Percentiles rank a stretch among this genome's conserved stretches.
Conservation (phyloP, 108 stramenopile genomes). For the Skeletonema menzelii region DNA sequence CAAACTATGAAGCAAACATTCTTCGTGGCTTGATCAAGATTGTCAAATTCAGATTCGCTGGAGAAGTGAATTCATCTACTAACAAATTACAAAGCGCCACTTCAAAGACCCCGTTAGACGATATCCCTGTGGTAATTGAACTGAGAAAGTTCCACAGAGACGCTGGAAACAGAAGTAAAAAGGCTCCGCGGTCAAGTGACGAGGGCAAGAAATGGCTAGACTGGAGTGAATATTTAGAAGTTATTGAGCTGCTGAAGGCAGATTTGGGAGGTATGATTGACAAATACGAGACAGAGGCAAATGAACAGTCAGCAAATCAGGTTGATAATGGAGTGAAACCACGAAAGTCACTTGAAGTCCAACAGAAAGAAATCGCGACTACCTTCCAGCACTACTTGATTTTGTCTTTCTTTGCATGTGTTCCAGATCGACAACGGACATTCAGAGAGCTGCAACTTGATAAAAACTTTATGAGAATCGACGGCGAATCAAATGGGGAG, state of each 20-base stretch:
- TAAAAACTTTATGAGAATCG: constrained; percentile 52
- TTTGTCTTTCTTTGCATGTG: constrained; percentile 72
- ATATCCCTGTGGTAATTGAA: constrained; percentile 74
- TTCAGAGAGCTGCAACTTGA: constrained; percentile 82
- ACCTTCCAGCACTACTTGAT: constrained; percentile 76
- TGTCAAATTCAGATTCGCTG: constrained; percentile 74
- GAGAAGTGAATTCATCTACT: constrained; percentile 27
- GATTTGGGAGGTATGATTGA: constrained; percentile 50
- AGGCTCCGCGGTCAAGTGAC: constrained; percentile 71
- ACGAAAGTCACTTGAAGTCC: constrained; percentile 17
- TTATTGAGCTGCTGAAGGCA: constrained; percentile 57
- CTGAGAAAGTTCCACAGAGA: constrained; percentile 77
- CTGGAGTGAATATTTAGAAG: constrained; percentile 74
- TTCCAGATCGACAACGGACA: constrained; percentile 87
- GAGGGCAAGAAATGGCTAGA: constrained; percentile 81
- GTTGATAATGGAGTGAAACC: neutral
- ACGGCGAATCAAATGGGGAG: neutral
- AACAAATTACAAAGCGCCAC: constrained; percentile 14
- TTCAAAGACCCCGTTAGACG: constrained; percentile 50
- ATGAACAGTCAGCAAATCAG: neutral
- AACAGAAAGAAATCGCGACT: constrained; percentile 55
- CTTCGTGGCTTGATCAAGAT: constrained; percentile 80
- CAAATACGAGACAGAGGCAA: constrained; percentile 8
- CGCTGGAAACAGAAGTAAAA: constrained; percentile 61
- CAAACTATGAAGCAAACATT: constrained; percentile 85